Base-by-base conservation (phyloP, 1,139 yeast species). In the Blastobotrys aristatus region DNA sequence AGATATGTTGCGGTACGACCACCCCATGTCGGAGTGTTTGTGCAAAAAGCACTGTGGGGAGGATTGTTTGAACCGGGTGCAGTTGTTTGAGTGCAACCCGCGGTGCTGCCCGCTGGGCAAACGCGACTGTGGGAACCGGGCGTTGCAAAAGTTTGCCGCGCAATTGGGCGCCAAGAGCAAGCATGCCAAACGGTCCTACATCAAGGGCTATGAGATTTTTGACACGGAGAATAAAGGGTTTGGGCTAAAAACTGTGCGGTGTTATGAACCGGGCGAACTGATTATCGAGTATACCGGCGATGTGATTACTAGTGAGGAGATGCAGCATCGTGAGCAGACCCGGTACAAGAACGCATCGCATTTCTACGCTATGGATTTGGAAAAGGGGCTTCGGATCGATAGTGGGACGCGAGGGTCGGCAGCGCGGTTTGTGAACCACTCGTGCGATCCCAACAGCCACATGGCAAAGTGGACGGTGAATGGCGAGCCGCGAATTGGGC, bases 281-380 rank as follows among this genome's bases (percentile, higher is more conserved):
- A 67, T 72, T 36, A 57, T 70, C n/a, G 75, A 72, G 50, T 71
- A 71, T 51, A 69, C 73, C 1, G 76, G 76, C 8, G 75, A 71
- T 37, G 68, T 71, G 4, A 67, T 71, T 21, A 62, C 65, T 33
- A 60, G 61, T 8, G 53, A 55, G 1, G 70, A 65, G 50, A 61
- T 68, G 59, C 60, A 61, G 37, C 50, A 58, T 4, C 56, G 72
- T 16, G 55, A 67, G 47, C 49, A 55, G 14, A 51, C 55, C 13
- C 58, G 56, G 17, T 63, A 66, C 43, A 48, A 39, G 4, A 47
- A 55, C 33, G 49, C 47, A 2, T 43, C 55, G 26, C 61, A 66
- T 40, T 69, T 59, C 50, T 69, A 68, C 50, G 66, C 69, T 48
- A 52, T 71, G 11, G 63, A 67, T 33, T 53, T 71, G 18, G 73